Conservation (phyloP, 1,284 basidiomycete genomes). For the Ustilago loliicola region DNA sequence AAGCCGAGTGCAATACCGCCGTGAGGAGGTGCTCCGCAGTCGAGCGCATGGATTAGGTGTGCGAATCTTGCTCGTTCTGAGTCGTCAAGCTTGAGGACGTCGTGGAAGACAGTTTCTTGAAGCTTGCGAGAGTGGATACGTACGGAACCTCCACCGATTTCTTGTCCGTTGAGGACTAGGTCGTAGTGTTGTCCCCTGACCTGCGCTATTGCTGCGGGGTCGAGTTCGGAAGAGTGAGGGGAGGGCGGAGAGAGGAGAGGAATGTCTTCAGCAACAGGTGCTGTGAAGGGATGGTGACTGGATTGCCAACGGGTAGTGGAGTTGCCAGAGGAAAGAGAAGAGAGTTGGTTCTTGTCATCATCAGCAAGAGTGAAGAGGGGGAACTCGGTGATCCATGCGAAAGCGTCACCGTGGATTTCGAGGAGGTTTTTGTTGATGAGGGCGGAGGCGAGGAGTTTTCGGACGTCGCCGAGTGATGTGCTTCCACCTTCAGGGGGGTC, state of each 20-base stretch:
- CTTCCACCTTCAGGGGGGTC: constrained; percentile 79
- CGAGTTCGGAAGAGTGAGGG: background rate
- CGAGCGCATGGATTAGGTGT: constrained; percentile 86
- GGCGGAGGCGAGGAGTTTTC: constrained; percentile 78
- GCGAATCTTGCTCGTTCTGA: constrained; percentile 82
- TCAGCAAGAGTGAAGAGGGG: constrained; percentile 91
- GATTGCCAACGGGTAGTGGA: constrained; percentile 79
- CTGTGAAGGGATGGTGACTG: constrained; percentile 94
- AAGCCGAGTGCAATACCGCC: constrained; percentile 90
- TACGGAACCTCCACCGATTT: constrained; percentile 93
- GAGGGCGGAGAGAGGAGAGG: constrained; percentile 76
- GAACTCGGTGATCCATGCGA: constrained; percentile 95
- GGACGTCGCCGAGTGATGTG: constrained; percentile 82
- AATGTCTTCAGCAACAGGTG: constrained; percentile 90
- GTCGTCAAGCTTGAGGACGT: constrained; percentile 81
- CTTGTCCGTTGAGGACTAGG: constrained; percentile 92
- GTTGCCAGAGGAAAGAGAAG: constrained; percentile 65
- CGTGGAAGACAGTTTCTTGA: constrained; percentile 84
- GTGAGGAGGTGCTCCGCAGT: constrained; percentile 91
- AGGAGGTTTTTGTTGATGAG: constrained; percentile 76
- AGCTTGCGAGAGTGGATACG: constrained; percentile 87
- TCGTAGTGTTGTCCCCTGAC: constrained; percentile 95
- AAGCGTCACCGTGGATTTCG: constrained; percentile 76
- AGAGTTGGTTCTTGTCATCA: constrained; percentile 85
- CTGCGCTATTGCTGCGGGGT: constrained; percentile 16